Evolutionary conservation across 768 basidiomycete species (phyloP), one percentile per base, ranked within the genome.

Genomic region (Leccinum truebloodii): DNA sequence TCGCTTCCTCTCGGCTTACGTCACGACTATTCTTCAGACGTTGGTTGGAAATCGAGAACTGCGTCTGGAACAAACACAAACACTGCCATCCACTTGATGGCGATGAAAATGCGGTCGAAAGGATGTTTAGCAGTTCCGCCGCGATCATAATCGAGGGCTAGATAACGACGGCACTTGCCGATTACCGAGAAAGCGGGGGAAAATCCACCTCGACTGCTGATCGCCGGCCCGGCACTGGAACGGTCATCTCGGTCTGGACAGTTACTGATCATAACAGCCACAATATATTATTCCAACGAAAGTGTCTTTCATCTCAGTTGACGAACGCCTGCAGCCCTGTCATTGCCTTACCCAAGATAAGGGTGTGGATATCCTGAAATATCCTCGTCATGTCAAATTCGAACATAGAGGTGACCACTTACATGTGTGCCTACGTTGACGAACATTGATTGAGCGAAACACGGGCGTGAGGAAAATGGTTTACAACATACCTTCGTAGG

Each of bases 271-370:
- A 24, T 51, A 24, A 52, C 51, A 34, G 32, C n/a, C 4, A 34
- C 32, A 34, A 14, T 22, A 28, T 20, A 52, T 44, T 22, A 30
- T 34, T 44, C 3, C 5, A 35, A 59, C 35, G 28, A 59, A 49
- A 48, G 57, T 18, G 24, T 34, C 44, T 44, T 39, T 22, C n/a
- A 28, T 58, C 60, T 65, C 73, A 86, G 69, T 83, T 87, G 30
- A 83, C 82, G 70, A 98, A 98, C 1, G 96, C 96, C 46, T 86
- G 85, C 48, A 94, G 84, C 14, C 86, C 94, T 1, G 96, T 98
- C 69, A 98, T 87, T 2, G 94, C 92, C 70, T 92, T 95, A 55
- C 96, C 96, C 41, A 99, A 79, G 55, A 98, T 93, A 60, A 96
- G 88, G n/a, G 92, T 81, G 67, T 93, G 92, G 49, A 94, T 91